Percentiles rank a stretch among this genome's conserved stretches.
Evolutionary conservation across 305 asterid species (phyloP).

Genomic region (Fraxinus angustifolia): DNA sequence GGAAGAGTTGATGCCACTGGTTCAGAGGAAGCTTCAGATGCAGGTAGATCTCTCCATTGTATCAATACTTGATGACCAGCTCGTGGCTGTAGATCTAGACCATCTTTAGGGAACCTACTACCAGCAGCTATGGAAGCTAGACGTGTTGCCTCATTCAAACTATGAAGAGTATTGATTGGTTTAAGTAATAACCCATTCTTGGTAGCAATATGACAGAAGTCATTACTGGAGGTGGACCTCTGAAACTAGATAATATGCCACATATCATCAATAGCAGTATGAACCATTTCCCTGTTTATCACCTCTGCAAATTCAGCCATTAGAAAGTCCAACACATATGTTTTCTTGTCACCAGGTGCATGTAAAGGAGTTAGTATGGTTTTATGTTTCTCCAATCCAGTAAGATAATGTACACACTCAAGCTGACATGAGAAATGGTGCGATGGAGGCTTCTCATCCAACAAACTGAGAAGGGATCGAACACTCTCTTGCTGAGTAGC

Average conservation of each 20-base stretch:
- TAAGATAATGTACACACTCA: conserved; percentile 84
- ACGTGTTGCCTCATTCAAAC: too few species aligned
- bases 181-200: too few species aligned
- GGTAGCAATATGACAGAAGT: too few species aligned
- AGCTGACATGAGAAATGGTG: conserved; percentile 92
- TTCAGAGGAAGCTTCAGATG: neutral
- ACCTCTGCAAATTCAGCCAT: conserved; percentile 88
- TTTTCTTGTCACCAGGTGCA: conserved; percentile 71
- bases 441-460: conserved; percentile 96
- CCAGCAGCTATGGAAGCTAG: too few species aligned
- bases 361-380: conserved; percentile 84
- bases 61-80: neutral
- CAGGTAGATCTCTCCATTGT: neutral
- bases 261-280: neutral
- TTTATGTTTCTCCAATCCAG: conserved; percentile 87
- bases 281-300: neutral
- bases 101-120: too few species aligned
- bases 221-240: neutral
- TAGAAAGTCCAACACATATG: conserved; percentile 82
- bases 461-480: conserved; percentile 79
- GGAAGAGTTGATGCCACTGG: neutral
- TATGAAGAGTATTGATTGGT: too few species aligned
- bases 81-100: too few species aligned
- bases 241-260: neutral
- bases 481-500: conserved; percentile 69